These are phyloP conservation scores for Termitomyces sp. DNA, from an alignment of 768 basidiomycete genomes.

Conservation along the genomic window DNA sequence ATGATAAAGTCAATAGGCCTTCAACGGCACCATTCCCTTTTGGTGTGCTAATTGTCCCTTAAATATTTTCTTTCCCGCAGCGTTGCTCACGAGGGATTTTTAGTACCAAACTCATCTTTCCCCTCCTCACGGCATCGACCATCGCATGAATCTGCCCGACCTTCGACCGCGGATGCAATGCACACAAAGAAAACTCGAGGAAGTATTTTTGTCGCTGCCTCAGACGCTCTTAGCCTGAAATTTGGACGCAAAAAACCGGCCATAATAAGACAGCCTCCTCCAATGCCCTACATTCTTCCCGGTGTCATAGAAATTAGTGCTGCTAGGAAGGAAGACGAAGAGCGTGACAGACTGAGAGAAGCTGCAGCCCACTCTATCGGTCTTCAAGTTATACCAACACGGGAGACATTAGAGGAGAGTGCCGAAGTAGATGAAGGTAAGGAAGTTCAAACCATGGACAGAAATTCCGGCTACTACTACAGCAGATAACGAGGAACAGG, in stretches of 20 bases:
- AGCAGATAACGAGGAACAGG: conserved; percentile 6
- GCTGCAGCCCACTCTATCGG: conserved; percentile 77
- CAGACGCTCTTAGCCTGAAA: conserved; percentile 45
- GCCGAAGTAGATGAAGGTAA: conserved; percentile 33
- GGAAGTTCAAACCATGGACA: conserved; percentile 16
- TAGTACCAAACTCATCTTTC: conserved; percentile 13
- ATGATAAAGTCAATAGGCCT: conserved; percentile 13
- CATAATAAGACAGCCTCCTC: conserved; percentile 24
- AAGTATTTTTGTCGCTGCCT: conserved; percentile 48
- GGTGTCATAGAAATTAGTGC: conserved; percentile 73
- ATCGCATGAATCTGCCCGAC: conserved; percentile 15
- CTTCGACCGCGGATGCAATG: conserved; percentile 19
- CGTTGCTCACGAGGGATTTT: not conserved
- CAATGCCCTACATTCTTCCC: conserved; percentile 44
- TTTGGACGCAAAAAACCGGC: conserved; percentile 42
- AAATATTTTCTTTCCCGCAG: not conserved
- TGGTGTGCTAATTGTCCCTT: conserved; percentile 13
- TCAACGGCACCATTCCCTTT: conserved; percentile 13
- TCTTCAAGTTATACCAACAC: conserved; percentile 47
- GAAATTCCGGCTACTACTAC: not conserved
- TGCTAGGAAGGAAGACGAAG: conserved; percentile 54
- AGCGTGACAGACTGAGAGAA: conserved; percentile 69
- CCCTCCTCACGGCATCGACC: conserved; percentile 21
- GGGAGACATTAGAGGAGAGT: conserved; percentile 29
- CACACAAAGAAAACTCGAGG: conserved; percentile 30